phyloP scores from a whole-genome alignment of 208 protist species.

The Trypanosoma mega region DNA sequence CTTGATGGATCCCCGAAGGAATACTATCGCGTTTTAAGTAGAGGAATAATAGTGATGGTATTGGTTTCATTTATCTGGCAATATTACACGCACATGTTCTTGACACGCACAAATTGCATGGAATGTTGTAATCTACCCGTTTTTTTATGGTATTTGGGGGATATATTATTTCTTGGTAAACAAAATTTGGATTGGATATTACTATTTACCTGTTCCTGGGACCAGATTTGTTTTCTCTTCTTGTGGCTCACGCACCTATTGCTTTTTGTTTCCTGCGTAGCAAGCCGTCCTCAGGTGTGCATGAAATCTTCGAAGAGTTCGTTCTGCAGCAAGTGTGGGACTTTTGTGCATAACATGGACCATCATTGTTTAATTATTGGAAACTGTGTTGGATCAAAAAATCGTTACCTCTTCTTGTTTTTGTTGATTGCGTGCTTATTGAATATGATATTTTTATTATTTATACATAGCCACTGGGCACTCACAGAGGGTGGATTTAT shows the following conservation, averaged over 20 bases:
- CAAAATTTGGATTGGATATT: neutral
- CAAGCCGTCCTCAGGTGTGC: constrained; percentile 40
- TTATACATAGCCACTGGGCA: constrained; percentile 38
- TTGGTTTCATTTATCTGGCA: constrained; percentile 53
- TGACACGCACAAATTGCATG: constrained; percentile 9
- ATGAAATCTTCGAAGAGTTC: neutral
- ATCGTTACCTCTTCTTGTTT: constrained; percentile 35
- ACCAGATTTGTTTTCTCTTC: constrained; percentile 33
- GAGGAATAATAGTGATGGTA: constrained; percentile 32
- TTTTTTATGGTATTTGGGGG: constrained; percentile 5
- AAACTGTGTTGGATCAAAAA: constrained; percentile 56
- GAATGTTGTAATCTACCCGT: constrained; percentile 17
- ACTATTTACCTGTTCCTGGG: constrained; percentile 8
- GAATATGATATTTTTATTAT: constrained; percentile 54
- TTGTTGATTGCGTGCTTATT: constrained; percentile 32
- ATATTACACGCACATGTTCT: constrained; percentile 57
- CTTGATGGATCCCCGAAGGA: constrained; percentile 17
- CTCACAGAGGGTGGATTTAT: constrained; percentile 23
- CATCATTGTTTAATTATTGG: constrained; percentile 70
- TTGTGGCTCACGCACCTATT: constrained; percentile 30
- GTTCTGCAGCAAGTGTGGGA: constrained; percentile 42
- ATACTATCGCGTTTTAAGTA: constrained; percentile 29
- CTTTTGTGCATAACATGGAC: constrained; percentile 40
- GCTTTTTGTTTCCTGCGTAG: constrained; percentile 39
- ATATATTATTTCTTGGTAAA: constrained; percentile 1